Base-by-base conservation (phyloP, 345 rosid species). In the Brassica rapa region DNA sequence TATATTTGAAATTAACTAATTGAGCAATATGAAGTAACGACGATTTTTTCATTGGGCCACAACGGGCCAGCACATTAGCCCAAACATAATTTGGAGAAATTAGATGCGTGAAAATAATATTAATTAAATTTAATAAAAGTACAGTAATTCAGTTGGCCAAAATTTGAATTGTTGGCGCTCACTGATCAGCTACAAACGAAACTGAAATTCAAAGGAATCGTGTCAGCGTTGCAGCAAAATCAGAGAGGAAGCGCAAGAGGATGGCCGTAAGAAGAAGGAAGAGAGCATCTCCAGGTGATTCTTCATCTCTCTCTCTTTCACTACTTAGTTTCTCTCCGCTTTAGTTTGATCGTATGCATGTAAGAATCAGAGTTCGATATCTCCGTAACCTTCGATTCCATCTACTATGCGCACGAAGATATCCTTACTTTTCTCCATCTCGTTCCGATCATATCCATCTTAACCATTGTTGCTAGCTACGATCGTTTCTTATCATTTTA, bases 241-340 rank as follows among this genome's bases (percentile, higher is more conserved):
- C 78, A 86, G 82, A 76, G 92, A 89, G 87, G 91, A 86, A 77
- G 84, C 98, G 15, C 83, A 89, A 0, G 88, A 86, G 80, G 97
- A 91, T 74, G 91, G 91, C 37, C 90, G 85, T 41, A 89, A 88
- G 90, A 91, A 86, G 86, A 91, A 91, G 77, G 98, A 89, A 72
- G 90, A 91, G 77, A 93, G 93, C 72, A 88, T 93, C 77, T 88
- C 91, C n/a, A 93, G 97, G 97, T 90, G 56, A 77, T 62, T 29
- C 10, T 4, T 43, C 39, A 19, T 35, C 9, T 37, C 39, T 19
- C 0, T 33, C 39, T 76, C 71, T 51, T 57, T 23, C 30, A 9
- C 25, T 76, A 12, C 68, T 7, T 19, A 33, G 15, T 32, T 69
- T 49, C 56, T 49, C 75, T 62, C 53, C 15, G 60, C 2, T 57